These are phyloP conservation scores for Amyloporia xantha DNA, from an alignment of 768 basidiomycete genomes.

Conservation along the genomic window DNA sequence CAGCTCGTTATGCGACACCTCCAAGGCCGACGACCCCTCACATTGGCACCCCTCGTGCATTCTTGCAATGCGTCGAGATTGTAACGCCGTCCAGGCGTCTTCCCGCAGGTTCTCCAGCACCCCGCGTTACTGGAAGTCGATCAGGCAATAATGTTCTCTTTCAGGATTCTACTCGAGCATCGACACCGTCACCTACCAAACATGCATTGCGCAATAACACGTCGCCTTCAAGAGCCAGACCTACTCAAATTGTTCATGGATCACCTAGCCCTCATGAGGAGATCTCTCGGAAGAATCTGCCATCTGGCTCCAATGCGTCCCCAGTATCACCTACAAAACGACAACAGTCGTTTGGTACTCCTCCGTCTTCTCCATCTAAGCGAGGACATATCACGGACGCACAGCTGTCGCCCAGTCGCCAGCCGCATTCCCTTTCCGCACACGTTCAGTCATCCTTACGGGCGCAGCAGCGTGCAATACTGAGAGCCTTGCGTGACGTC, in stretches of 20 bases:
- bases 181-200: not conserved
- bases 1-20: constrained; percentile 6
- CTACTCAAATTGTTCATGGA: not conserved
- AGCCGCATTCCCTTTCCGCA: constrained; percentile 26
- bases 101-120: constrained; percentile 4
- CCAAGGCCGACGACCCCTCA: not conserved
- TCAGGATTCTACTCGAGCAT: constrained; percentile 2
- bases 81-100: constrained; percentile 14
- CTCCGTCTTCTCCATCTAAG: constrained; percentile 2
- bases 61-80: constrained; percentile 23
- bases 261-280: not conserved
- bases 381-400: not conserved
- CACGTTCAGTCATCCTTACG: constrained; percentile 41
- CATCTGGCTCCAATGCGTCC: not conserved
- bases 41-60: constrained; percentile 11
- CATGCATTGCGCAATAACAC: not conserved
- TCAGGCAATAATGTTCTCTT: constrained; percentile 8
- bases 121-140: constrained; percentile 1
- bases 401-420: constrained; percentile 1
- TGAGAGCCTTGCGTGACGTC: constrained; percentile 37
- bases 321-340: not conserved
- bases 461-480: constrained; percentile 51
- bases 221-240: not conserved
- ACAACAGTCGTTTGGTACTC: not conserved
- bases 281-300: not conserved